These are phyloP conservation scores for Curvularia eragrostidis DNA, from an alignment of 2,329 filamentous ascomycete species.

Conservation along the genomic window DNA sequence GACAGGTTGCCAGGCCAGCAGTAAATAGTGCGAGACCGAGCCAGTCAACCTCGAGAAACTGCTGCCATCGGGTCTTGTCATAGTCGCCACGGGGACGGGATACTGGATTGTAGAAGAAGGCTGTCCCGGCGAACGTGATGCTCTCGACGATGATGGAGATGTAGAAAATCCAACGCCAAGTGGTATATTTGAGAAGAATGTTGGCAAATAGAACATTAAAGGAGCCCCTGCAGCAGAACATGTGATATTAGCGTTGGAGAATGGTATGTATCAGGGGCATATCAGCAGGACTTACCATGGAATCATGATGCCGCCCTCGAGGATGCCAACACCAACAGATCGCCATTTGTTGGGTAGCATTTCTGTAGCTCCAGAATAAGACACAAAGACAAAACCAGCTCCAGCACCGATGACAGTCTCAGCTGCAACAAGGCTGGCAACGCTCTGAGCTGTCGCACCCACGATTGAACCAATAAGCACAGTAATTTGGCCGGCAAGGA, in stretches of 20 bases:
- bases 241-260: neutral
- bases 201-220: neutral
- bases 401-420: neutral
- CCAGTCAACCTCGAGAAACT: neutral
- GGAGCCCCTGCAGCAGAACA: neutral
- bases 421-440: neutral
- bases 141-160: neutral
- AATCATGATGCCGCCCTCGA: neutral
- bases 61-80: neutral
- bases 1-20: neutral
- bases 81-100: neutral
- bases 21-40: neutral
- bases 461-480: conserved; percentile 1
- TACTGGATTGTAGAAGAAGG: neutral
- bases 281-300: neutral
- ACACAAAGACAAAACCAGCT: neutral
- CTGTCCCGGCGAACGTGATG: neutral
- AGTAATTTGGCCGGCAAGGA: neutral
- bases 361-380: neutral
- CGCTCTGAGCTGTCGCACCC: neutral
- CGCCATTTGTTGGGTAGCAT: neutral
- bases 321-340: neutral
- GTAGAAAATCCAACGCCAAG: conserved; percentile 1
- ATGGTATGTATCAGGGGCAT: neutral
- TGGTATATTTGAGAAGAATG: neutral